These are phyloP conservation scores for Garcileccinum viscosum DNA, from an alignment of 1,284 basidiomycete species.

Conservation along the genomic window DNA sequence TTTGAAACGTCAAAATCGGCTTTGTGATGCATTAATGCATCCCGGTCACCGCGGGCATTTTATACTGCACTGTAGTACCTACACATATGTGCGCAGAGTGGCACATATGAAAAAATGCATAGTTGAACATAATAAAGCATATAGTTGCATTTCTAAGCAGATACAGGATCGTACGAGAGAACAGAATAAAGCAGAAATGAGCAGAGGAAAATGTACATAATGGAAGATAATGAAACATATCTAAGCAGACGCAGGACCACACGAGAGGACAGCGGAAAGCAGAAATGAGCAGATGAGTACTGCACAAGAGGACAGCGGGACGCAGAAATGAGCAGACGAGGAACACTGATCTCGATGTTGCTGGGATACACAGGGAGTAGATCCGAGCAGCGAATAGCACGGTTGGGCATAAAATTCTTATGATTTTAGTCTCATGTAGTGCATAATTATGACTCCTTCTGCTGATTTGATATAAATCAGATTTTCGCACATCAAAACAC, in stretches of 20 bases:
- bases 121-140: too few species aligned
- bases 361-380: background rate
- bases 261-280: too few species aligned
- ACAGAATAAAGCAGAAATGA: background rate
- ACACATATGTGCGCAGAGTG: too few species aligned
- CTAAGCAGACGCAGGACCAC: background rate
- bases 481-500: background rate
- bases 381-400: background rate
- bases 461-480: background rate
- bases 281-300: too few species aligned
- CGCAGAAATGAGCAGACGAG: background rate
- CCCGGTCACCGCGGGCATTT: too few species aligned
- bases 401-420: background rate
- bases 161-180: too few species aligned
- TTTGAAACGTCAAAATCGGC: too few species aligned
- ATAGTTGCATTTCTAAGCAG: too few species aligned
- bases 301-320: background rate
- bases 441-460: background rate
- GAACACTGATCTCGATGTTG: background rate
- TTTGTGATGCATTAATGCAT: too few species aligned
- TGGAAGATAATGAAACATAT: background rate
- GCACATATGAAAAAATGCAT: too few species aligned
- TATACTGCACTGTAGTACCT: too few species aligned
- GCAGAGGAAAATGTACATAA: background rate
- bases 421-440: too few species aligned